phyloP scores from a whole-genome alignment of 768 basidiomycete genomes.

The Hydnomerulius pinastri region DNA sequence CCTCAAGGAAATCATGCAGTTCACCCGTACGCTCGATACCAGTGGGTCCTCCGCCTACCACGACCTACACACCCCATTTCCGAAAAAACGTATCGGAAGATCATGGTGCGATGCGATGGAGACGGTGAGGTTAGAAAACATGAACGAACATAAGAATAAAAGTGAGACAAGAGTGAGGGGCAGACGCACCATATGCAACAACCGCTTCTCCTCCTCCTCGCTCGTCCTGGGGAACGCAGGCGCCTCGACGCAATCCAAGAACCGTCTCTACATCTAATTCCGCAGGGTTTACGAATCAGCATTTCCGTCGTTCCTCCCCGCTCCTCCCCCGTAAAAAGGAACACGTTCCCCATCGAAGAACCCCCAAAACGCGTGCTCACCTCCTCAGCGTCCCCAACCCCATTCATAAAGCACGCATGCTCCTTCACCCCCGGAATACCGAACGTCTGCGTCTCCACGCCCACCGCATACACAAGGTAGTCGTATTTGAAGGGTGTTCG shows the following conservation, averaged over 20 bases:
- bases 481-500: slow-evolving; percentile 89
- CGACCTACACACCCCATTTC: too few species aligned
- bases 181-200: slow-evolving; percentile 83
- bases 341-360: too few species aligned
- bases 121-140: too few species aligned
- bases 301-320: background rate
- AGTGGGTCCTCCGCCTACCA: slow-evolving; percentile 96
- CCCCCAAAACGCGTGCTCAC: slow-evolving; percentile 36
- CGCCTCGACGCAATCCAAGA: slow-evolving; percentile 92
- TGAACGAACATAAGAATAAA: background rate
- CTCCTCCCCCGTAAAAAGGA: background rate
- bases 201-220: slow-evolving; percentile 78
- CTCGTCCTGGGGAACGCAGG: slow-evolving; percentile 94
- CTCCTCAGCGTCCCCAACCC: slow-evolving; percentile 91
- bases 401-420: slow-evolving; percentile 97
- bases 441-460: slow-evolving; percentile 93
- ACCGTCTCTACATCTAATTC: slow-evolving; percentile 70
- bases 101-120: too few species aligned
- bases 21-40: slow-evolving; percentile 92
- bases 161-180: background rate
- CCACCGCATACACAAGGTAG: slow-evolving; percentile 95
- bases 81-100: too few species aligned
- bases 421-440: slow-evolving; percentile 95
- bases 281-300: slow-evolving; percentile 1
- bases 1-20: slow-evolving; percentile 86